Conservation (phyloP, 2,329 filamentous ascomycete genomes). For the Sporothrix sp. region DNA sequence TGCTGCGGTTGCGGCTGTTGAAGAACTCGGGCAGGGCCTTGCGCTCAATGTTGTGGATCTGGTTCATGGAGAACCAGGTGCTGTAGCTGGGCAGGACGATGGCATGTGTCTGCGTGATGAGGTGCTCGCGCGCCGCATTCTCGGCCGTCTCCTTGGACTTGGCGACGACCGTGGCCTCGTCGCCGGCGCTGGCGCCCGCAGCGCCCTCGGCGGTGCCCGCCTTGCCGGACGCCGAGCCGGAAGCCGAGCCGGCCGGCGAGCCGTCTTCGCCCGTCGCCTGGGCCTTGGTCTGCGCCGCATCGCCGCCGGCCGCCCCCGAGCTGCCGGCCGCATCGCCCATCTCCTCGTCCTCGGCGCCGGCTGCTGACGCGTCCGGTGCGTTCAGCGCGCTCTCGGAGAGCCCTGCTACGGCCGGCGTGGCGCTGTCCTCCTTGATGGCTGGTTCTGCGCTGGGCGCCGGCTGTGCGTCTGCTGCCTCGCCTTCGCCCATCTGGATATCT, state of each 20-base stretch:
- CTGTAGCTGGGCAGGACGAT: constrained; percentile 97
- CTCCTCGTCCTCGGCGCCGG: constrained; percentile 62
- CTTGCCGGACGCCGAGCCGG: background rate
- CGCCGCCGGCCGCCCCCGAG: background rate
- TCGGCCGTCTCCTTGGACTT: constrained; percentile 77
- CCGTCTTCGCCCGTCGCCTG: constrained; percentile 10
- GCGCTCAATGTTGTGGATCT: constrained; percentile 80
- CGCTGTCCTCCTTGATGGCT: constrained; percentile 51
- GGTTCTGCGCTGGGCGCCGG: constrained; percentile 28
- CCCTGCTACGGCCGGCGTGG: constrained; percentile 46
- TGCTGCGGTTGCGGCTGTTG: constrained; percentile 96
- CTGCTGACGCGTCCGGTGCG: constrained; percentile 54
- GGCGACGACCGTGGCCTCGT: constrained; percentile 35
- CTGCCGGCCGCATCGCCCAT: constrained; percentile 52
- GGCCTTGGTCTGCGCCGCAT: constrained; percentile 9
- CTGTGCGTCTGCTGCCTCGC: constrained; percentile 22
- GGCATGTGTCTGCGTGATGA: constrained; percentile 86
- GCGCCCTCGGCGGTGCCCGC: constrained; percentile 24
- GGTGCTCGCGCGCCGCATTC: constrained; percentile 78
- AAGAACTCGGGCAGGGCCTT: constrained; percentile 97
- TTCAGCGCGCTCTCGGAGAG: constrained; percentile 56
- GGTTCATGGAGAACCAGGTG: constrained; percentile 98
- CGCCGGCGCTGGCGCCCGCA: constrained; percentile 33
- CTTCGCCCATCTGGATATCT: constrained; percentile 58
- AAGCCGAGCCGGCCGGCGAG: background rate